Base-by-base conservation (phyloP, 495 filamentous ascomycete genomes). In the Rhypophila decipiens region DNA sequence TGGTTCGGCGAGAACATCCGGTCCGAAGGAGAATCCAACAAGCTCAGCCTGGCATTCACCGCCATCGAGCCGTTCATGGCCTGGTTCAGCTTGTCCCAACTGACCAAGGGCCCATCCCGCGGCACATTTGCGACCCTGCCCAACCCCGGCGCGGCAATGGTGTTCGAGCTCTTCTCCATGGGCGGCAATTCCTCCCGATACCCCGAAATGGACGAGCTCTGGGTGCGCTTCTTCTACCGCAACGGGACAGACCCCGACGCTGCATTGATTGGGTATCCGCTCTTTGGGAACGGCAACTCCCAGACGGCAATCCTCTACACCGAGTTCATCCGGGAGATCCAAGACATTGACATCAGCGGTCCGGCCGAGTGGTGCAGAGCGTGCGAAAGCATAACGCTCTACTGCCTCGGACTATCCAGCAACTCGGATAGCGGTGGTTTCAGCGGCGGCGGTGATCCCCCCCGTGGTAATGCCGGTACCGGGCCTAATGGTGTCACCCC, bases 121-220 rank as follows among this genome's bases (percentile, higher is more conserved):
- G 27, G 33, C 18, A 20, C 47, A 3, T 71, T 71, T 50, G 23
- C 35, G 4, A 42, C 47, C 3, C 61, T 74, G 18, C 70, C 70
- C 5, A 29, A 55, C 10, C 65, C 65, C 2, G 69, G 70, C 15
- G 55, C 66, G 1, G 59, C 64, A 11, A 63, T 74, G 55, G 50
- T 67, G 7, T 70, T 74, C 37, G 70, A 74, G 52, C 50, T 74
- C 18, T 70, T 67, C 49, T 64, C 57, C 24, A 51, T 60, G n/a
- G 59, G 57, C 17, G 20, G 47, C 17, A 47, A 49, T 40, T 42
- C 54, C n/a, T 42, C 47, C 1, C 35, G 19, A 0, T 64, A 56
- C 45, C 61, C 68, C 0, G 12, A 46, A 12, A 38, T 40, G 0
- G 46, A 63, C 15, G 47, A 66, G 5, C 52, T 71, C 18, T 61